Conservation (phyloP, 345 rosid species). For the Conringia planisiliqua region DNA sequence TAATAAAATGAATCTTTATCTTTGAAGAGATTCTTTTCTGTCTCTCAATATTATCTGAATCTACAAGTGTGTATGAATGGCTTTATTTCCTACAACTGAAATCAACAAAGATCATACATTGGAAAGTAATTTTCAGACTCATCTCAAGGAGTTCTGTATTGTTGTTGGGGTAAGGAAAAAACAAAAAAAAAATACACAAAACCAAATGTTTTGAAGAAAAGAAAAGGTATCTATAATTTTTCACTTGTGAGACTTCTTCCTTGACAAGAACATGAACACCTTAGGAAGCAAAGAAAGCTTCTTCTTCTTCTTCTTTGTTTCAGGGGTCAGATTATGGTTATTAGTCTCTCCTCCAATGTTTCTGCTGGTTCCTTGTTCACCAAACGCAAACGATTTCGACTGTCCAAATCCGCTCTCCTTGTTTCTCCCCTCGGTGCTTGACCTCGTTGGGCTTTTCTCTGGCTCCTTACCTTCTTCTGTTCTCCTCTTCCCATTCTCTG, state of each 20-base stretch:
- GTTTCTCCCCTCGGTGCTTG: conserved; percentile 40
- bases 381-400: conserved; percentile 27
- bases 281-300: conserved; percentile 69
- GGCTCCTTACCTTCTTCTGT: conserved; percentile 42
- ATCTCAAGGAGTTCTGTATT: conserved; percentile 27
- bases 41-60: neutral
- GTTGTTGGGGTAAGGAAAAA: conserved; percentile 2
- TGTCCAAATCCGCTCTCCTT: conserved; percentile 9
- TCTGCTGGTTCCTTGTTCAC: conserved; percentile 25
- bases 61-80: neutral
- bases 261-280: conserved; percentile 60
- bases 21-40: neutral
- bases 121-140: neutral
- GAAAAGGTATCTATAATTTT: neutral
- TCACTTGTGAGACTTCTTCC: conserved; percentile 50
- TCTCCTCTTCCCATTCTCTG: conserved; percentile 71
- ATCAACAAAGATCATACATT: neutral
- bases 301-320: conserved; percentile 52
- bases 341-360: neutral
- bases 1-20: conserved; percentile 7
- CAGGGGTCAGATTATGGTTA: conserved; percentile 30
- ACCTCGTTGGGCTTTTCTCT: conserved; percentile 36
- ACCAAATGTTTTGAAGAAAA: neutral
- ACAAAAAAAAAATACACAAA: neutral
- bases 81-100: conserved; percentile 17